Base-by-base conservation (phyloP, 2,329 filamentous ascomycete species). In the Westerdykella aurantiaca region DNA sequence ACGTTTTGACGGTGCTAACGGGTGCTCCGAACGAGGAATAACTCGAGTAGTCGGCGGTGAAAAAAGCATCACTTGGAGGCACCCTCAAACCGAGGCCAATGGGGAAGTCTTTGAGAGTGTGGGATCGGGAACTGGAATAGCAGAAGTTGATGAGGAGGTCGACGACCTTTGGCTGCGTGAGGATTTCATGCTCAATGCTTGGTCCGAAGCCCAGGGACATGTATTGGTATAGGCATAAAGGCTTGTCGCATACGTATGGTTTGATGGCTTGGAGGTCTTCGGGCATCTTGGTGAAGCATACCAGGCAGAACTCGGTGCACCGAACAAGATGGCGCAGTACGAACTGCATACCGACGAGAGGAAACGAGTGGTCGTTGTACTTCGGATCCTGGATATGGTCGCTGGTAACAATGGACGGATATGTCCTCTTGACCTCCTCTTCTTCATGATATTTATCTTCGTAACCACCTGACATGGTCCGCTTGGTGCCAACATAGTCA, bases 91-190 rank as follows among this genome's bases (percentile, higher is more conserved):
- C 73, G 41, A 83, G 72, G 2, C 80, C 80, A 31, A 66, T 69
- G 0, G 81, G 81, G 40, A 82, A 78, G 42, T 79, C 73, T 31
- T 68, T 69, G 21, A 83, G 63, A 29, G 64, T 66, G 4, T 54
- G 55, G 4, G 44, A 45, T 5, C 52, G 54, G 5, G 82, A 72
- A 38, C 81, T 79, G 11, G 70, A 60, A 58, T 89, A 93, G 63
- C 88, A 90, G 60, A 96, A 86, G 64, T 82, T 90, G 38, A 94
- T 69, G 0, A 96, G 75, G 2, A 96, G 73, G 60, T 96, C 90
- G 11, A 95, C 86, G 1, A 95, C 88, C 44, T 82, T 80, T 1
- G 88, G 87, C 59, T 90, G 86, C 11, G 80, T 79, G 21, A 85
- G 59, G 17, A 96, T 85, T 58, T 95, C 88, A 60, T 90, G 82